These are phyloP conservation scores for Acmispon strigosus DNA, from an alignment of 306 rosid species.

Conservation along the genomic window DNA sequence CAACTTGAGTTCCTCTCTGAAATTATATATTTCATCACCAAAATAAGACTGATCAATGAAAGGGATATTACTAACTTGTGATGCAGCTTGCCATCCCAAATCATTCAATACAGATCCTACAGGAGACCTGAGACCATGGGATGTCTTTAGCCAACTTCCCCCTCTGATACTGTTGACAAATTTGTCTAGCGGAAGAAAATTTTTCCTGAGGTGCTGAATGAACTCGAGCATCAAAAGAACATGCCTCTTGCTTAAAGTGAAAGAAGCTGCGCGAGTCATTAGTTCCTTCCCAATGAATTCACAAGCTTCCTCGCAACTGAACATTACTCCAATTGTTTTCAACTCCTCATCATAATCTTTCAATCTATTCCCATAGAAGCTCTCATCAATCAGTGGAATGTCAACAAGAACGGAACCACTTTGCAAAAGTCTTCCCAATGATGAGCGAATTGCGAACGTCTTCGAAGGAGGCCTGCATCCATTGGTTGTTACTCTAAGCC, in stretches of 20 bases:
- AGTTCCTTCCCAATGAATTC: conserved; percentile 51
- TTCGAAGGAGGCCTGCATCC: conserved; percentile 54
- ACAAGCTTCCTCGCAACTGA: conserved; percentile 57
- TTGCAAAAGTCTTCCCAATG: conserved; percentile 46
- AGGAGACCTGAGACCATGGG: conserved; percentile 50
- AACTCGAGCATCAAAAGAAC: conserved; percentile 49
- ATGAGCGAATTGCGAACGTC: conserved; percentile 46
- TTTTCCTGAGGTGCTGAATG: conserved; percentile 37
- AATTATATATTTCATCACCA: conserved; percentile 41
- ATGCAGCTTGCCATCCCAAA: conserved; percentile 46
- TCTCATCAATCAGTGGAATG: conserved; percentile 54
- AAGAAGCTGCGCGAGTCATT: conserved; percentile 45
- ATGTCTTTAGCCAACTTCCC: conserved; percentile 54
- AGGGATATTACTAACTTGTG: conserved; percentile 55
- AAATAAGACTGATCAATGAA: conserved; percentile 43
- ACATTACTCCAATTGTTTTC: conserved; percentile 61
- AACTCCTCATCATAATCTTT: conserved; percentile 48
- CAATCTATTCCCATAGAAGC: conserved; percentile 41
- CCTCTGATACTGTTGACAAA: conserved; percentile 39
- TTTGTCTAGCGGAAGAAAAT: conserved; percentile 2
- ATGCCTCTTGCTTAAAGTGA: conserved; percentile 27
- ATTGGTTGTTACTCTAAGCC: conserved; percentile 49
- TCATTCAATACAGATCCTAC: conserved; percentile 47
- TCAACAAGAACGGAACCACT: conserved; percentile 53
- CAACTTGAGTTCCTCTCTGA: conserved; percentile 46